Conservation (phyloP, 768 basidiomycete genomes). For the Scleroderma citrinum region DNA sequence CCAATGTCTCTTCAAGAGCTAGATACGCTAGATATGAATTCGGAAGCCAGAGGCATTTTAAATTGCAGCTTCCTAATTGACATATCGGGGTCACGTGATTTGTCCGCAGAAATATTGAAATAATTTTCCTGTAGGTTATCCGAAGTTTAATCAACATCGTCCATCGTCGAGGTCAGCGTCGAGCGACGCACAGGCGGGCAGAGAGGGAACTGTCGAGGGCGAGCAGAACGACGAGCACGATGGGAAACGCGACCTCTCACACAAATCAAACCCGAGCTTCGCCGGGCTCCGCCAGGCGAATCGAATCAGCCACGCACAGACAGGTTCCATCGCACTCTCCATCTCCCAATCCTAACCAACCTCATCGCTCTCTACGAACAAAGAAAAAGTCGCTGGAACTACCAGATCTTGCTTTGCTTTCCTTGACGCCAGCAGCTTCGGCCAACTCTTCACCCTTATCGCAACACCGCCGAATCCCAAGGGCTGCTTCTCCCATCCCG, state of each 20-base stretch:
- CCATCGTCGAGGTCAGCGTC: constrained; percentile 20
- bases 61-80: background rate
- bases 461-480: constrained; percentile 33
- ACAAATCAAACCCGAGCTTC: constrained; percentile 24
- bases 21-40: background rate
- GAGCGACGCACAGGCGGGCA: constrained; percentile 13
- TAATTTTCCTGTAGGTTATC: constrained; percentile 1
- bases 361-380: constrained; percentile 55
- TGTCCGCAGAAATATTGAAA: background rate
- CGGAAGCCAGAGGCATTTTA: background rate
- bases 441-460: constrained; percentile 38
- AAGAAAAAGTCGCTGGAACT: constrained; percentile 74
- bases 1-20: background rate
- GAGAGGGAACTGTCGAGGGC: constrained; percentile 10
- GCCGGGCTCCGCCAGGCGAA: constrained; percentile 17
- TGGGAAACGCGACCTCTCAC: constrained; percentile 30
- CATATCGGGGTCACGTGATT: background rate
- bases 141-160: constrained; percentile 25
- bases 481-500: constrained; percentile 44
- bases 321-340: constrained; percentile 27
- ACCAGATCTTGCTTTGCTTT: constrained; percentile 59
- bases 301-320: constrained; percentile 18
- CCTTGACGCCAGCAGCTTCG: constrained; percentile 38
- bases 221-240: constrained; percentile 20
- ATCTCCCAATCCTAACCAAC: constrained; percentile 36